Conservation (phyloP, 1,139 yeast species). For the Sugiyamaella pinicola region DNA sequence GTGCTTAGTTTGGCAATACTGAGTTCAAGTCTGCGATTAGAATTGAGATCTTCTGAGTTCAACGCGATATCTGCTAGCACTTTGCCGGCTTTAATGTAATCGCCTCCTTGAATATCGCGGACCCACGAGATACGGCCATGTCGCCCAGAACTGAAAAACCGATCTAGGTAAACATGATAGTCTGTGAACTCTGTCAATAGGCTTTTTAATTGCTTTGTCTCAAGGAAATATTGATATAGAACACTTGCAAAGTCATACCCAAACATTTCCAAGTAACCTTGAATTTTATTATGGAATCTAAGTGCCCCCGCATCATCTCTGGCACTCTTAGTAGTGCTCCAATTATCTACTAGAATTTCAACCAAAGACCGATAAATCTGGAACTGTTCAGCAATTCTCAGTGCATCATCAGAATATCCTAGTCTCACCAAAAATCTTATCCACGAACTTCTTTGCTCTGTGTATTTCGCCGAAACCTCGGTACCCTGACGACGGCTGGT, state of each 20-base stretch:
- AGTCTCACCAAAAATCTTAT: constrained; percentile 53
- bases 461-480: constrained; percentile 30
- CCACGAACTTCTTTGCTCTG: constrained; percentile 51
- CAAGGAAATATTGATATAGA: constrained; percentile 62
- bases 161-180: constrained; percentile 52
- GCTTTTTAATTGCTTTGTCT: constrained; percentile 54
- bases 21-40: constrained; percentile 58
- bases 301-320: constrained; percentile 37
- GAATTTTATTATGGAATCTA: constrained; percentile 42
- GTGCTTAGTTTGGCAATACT: constrained; percentile 69
- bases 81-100: constrained; percentile 55
- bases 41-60: constrained; percentile 50
- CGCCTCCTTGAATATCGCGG: constrained; percentile 55
- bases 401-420: constrained; percentile 55
- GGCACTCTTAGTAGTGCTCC: constrained; percentile 40
- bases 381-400: constrained; percentile 67
- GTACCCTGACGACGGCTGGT: constrained; percentile 25
- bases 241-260: constrained; percentile 71
- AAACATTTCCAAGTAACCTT: constrained; percentile 59
- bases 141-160: constrained; percentile 54
- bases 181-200: constrained; percentile 61
- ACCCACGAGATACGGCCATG: constrained; percentile 76
- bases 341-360: constrained; percentile 60
- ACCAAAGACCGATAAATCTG: constrained; percentile 67
- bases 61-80: constrained; percentile 42